Percentiles rank a stretch among this genome's conserved stretches.
Evolutionary conservation across 208 protist genomes (phyloP).

Genomic region (Acanthamoeba quina): DNA sequence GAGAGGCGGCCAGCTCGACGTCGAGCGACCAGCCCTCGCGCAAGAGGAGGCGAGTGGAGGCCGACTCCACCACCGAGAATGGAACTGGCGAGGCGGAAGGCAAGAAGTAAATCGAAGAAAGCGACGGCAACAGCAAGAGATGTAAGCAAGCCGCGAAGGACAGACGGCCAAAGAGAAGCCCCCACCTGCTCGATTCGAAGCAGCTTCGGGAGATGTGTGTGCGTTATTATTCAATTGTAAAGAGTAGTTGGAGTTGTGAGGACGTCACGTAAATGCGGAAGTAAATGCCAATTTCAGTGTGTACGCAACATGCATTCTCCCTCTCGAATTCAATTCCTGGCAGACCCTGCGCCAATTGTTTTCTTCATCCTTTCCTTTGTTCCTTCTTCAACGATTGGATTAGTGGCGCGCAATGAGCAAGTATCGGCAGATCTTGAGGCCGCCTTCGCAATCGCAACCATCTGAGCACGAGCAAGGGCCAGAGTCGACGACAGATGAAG

Average conservation of each 20-base stretch:
- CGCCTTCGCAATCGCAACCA: neutral
- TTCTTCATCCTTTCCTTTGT: neutral
- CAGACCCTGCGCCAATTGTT: neutral
- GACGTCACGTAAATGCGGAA: too few species aligned
- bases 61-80: neutral
- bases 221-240: too few species aligned
- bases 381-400: neutral
- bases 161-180: too few species aligned
- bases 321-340: too few species aligned
- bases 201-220: too few species aligned
- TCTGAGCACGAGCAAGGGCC: neutral
- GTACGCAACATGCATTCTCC: too few species aligned
- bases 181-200: too few species aligned
- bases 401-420: neutral
- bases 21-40: neutral
- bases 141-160: neutral
- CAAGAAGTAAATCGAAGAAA: neutral
- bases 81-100: neutral
- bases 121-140: neutral
- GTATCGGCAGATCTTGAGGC: slow-evolving; percentile 36
- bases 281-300: too few species aligned
- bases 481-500: neutral
- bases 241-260: too few species aligned
- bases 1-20: neutral
- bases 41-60: slow-evolving; percentile 47